Evolutionary conservation across 768 basidiomycete species (phyloP).

Genomic region (Termitomyces sp.): DNA sequence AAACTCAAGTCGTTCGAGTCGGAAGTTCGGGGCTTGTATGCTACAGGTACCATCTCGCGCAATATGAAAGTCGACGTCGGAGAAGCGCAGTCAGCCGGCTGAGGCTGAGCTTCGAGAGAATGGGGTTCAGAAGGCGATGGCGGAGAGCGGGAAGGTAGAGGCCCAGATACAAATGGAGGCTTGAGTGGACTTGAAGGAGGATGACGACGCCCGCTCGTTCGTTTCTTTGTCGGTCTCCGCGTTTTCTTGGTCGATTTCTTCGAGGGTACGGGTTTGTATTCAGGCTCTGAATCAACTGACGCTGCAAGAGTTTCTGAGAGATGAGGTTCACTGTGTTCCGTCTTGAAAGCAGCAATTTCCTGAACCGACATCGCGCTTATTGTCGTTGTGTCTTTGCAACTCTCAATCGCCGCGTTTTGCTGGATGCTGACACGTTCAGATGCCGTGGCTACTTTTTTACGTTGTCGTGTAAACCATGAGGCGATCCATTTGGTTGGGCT

Average conservation of each 20-base stretch:
- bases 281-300: neutral
- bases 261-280: neutral
- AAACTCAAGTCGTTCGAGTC: neutral
- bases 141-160: neutral
- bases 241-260: neutral
- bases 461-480: constrained; percentile 29
- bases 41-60: constrained; percentile 10
- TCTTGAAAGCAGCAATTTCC: constrained; percentile 10
- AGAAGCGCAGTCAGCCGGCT: neutral
- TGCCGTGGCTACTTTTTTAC: constrained; percentile 21
- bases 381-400: neutral
- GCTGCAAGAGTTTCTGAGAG: neutral
- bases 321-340: constrained; percentile 4
- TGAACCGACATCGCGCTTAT: constrained; percentile 4
- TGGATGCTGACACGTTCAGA: neutral
- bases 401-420: neutral
- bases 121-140: neutral
- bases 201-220: neutral
- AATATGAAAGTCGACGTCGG: constrained; percentile 11
- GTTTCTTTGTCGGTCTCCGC: neutral
- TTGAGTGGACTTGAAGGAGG: constrained; percentile 2
- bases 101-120: neutral
- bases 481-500: constrained; percentile 32
- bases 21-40: constrained; percentile 2
- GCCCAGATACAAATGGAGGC: constrained; percentile 5